phyloP scores from a whole-genome alignment of 306 rosid species.

The Cicer chorassanicum region DNA sequence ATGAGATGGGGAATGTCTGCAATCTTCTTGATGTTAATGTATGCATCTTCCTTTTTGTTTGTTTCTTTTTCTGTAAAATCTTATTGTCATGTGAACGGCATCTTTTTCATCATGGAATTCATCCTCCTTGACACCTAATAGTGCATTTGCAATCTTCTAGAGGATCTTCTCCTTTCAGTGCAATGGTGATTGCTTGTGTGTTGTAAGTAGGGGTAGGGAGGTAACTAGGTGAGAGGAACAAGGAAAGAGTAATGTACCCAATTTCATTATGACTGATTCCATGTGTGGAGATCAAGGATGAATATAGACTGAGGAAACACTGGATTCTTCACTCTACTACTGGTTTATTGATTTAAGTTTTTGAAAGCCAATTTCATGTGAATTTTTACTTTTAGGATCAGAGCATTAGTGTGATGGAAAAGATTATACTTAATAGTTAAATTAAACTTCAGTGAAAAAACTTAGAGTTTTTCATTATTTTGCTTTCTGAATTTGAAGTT shows the following conservation, averaged over 20 bases:
- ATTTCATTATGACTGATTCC: slow-evolving; percentile 16
- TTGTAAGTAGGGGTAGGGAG: slow-evolving; percentile 2
- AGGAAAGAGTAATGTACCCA: slow-evolving; percentile 24
- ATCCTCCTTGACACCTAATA: slow-evolving; percentile 4
- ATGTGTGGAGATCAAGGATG: slow-evolving; percentile 13
- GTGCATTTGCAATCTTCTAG: slow-evolving; percentile 36
- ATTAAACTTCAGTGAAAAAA: not conserved
- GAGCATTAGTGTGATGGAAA: slow-evolving; percentile 9
- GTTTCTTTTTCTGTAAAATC: slow-evolving; percentile 10
- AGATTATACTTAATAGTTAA: not conserved
- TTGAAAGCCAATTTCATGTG: slow-evolving; percentile 28
- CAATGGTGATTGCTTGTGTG: slow-evolving; percentile 4
- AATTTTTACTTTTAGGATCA: slow-evolving; percentile 26
- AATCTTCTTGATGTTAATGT: slow-evolving; percentile 89
- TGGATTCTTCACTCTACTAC: slow-evolving; percentile 17
- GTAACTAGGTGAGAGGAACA: not conserved
- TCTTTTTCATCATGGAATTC: slow-evolving; percentile 16
- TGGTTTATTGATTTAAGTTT: slow-evolving; percentile 23
- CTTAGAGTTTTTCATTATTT: slow-evolving; percentile 4
- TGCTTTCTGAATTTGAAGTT: slow-evolving; percentile 33
- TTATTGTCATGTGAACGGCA: slow-evolving; percentile 2
- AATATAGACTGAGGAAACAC: slow-evolving; percentile 12
- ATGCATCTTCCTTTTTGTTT: slow-evolving; percentile 43
- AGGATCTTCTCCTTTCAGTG: slow-evolving; percentile 13
- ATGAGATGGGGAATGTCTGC: slow-evolving; percentile 76